These are phyloP conservation scores for Coffea eugenioides DNA, from an alignment of 257 asterid genomes.

Conservation along the genomic window DNA sequence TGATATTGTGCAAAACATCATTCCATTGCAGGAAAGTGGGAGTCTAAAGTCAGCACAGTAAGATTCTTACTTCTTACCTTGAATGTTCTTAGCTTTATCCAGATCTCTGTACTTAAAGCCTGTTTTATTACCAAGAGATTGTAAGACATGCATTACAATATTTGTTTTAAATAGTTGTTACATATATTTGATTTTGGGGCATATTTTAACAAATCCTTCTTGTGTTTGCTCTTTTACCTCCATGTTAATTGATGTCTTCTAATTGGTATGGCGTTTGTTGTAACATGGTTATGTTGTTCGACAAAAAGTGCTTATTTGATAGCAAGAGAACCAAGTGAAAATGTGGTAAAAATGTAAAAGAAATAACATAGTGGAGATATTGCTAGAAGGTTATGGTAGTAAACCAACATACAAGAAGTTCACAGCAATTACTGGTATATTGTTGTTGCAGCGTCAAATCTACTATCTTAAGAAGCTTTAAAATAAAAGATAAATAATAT, in stretches of 20 bases:
- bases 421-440: not conserved
- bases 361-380: not conserved
- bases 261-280: not conserved
- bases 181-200: not conserved
- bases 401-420: not conserved
- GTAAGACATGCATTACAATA: not conserved
- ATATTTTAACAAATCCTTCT: not conserved
- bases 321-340: not conserved
- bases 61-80: conserved; percentile 11
- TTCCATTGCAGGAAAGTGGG: conserved; percentile 35
- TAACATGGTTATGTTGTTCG: not conserved
- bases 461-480: too few species aligned
- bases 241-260: not conserved
- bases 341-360: not conserved
- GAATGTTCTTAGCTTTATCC: not conserved
- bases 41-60: conserved; percentile 40
- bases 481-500: too few species aligned
- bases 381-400: not conserved
- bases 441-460: not conserved
- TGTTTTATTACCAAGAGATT: not conserved
- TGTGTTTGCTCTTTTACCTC: not conserved
- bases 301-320: not conserved
- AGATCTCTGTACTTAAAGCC: not conserved
- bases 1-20: conserved; percentile 32
- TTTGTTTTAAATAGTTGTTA: not conserved